Evolutionary conservation across 768 basidiomycete genomes (phyloP).

Genomic region (Sporobolomyces pararoseus): DNA sequence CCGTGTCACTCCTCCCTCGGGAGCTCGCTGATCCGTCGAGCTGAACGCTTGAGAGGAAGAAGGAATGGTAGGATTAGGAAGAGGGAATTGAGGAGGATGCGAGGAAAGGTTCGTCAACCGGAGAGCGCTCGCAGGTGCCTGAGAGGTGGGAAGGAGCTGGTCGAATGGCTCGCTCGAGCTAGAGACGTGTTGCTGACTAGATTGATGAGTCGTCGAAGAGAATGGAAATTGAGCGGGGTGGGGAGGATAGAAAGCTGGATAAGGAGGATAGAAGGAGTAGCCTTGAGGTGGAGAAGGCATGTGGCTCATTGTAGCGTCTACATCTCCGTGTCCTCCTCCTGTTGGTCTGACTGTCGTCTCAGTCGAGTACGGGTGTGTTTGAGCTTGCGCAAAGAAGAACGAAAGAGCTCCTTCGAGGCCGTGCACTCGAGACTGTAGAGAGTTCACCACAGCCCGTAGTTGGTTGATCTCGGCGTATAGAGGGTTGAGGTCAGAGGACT

Average conservation of each 20-base stretch:
- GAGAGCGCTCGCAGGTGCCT: neutral
- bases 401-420: neutral
- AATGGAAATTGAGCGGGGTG: neutral
- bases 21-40: too few species aligned
- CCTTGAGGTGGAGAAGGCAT: neutral
- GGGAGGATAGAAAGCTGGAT: neutral
- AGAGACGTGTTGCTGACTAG: too few species aligned
- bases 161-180: too few species aligned
- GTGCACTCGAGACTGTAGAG: neutral
- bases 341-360: too few species aligned
- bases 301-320: too few species aligned
- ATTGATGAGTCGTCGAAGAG: neutral
- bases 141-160: neutral
- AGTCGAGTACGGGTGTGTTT: neutral
- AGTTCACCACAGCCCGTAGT: neutral
- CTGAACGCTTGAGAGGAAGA: neutral
- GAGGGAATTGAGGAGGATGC: neutral
- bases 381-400: neutral
- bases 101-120: neutral
- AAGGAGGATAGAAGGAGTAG: neutral
- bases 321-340: too few species aligned
- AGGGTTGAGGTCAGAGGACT: neutral
- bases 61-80: neutral
- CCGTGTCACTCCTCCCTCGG: neutral
- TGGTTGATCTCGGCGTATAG: conserved; percentile 1